Evolutionary conservation across 2,329 filamentous ascomycete genomes (phyloP).

Genomic region (Aspergillus sclerotialis): DNA sequence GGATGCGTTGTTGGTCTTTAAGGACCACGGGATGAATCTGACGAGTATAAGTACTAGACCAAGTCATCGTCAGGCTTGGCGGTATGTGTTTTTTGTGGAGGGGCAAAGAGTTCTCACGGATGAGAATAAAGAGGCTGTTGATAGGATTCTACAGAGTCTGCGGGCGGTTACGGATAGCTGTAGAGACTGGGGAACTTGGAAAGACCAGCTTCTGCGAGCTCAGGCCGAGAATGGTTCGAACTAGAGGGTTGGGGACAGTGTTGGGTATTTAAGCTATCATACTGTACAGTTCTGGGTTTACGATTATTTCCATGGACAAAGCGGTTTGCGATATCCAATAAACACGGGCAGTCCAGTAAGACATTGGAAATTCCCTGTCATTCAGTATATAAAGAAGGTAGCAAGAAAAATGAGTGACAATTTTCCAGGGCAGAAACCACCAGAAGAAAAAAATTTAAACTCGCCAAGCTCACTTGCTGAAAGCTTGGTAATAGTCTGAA

Average conservation of each 20-base stretch:
- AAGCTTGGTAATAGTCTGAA: constrained; percentile 10
- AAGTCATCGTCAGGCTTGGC: constrained; percentile 66
- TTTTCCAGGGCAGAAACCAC: constrained; percentile 8
- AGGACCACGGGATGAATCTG: constrained; percentile 64
- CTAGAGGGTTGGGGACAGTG: too few relatives aligned
- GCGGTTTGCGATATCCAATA: too few relatives aligned
- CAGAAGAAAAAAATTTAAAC: constrained; percentile 12
- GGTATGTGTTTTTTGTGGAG: constrained; percentile 94
- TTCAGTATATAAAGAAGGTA: too few relatives aligned
- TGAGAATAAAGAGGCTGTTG: constrained; percentile 21
- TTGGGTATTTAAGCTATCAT: too few relatives aligned
- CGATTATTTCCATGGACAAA: too few relatives aligned
- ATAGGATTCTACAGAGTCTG: constrained; percentile 26
- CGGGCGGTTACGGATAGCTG: constrained; percentile 30
- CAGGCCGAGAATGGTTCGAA: too few relatives aligned
- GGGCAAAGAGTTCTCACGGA: constrained; percentile 54
- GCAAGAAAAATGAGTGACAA: neutral
- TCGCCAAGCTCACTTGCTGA: constrained; percentile 11
- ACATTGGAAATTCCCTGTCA: too few relatives aligned
- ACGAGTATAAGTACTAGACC: constrained; percentile 88
- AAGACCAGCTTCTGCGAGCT: constrained; percentile 20
- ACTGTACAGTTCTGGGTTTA: too few relatives aligned
- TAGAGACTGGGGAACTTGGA: constrained; percentile 36
- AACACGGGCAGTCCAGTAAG: too few relatives aligned
- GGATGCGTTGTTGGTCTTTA: constrained; percentile 72